Base-by-base conservation (phyloP, 345 rosid genomes). In the Moricandia moricandioides region DNA sequence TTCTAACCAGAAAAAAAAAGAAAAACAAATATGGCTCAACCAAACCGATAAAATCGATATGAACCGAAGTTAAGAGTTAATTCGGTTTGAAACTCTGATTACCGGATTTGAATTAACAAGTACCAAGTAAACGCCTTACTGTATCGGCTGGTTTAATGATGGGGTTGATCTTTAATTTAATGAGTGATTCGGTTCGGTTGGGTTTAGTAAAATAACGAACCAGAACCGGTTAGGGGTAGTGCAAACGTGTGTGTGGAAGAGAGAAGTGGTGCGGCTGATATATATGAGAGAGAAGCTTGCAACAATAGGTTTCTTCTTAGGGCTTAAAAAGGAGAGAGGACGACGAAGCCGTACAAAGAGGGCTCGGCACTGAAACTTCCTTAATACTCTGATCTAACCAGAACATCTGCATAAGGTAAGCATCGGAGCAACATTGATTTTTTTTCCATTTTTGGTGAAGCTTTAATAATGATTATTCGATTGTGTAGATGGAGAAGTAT, bases 401-500 rank as follows among this genome's bases (percentile, higher is more conserved):
- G 1, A 77, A 29, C 72, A 47, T 26, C 68, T 54, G 54, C 74
- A 0, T 56, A 78, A 79, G 78, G 78, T 68, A 62, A 39, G 16
- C 4, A 4, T 14, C 40, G 3, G 14, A 60, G 14, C 24, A 8
- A 29, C 31, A 29, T 29, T 29, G 31, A 2, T 29, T 29, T 29
- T 29, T 43, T 12, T 13, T 5, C 17, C 18, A 35, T 8, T 35
- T 8, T 8, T 35, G 40, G 40, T 1, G 10, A 8, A 5, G 52
- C 5, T n/a, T n/a, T 12, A 5, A 12, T 45, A 47, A n/a, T 47
- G 52, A 47, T n/a, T 0, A 11, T 21, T n/a, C 2, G 49, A 6
- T n/a, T 47, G 52, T 21, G 14, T 47, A 82, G 87, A 90, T 90
- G 96, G 93, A 90, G 71, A 85, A 84, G 78, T 90, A 90, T 80